Conservation (phyloP, 768 basidiomycete species). For the Hortiboletus flavorubellus region DNA sequence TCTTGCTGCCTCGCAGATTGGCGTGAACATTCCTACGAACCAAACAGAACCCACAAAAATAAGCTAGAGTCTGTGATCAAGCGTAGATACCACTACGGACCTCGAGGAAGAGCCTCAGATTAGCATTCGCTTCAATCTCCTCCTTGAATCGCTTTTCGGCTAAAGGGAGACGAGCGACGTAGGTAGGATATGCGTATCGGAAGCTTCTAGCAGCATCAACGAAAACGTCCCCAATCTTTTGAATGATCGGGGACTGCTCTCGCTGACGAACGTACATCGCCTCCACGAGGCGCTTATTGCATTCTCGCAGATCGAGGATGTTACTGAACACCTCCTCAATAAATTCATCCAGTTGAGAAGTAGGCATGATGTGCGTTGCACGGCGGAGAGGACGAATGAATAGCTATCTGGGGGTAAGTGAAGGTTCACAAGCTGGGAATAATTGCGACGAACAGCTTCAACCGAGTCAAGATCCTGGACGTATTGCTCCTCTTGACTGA, state of each 20-base stretch:
- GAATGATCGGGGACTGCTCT: conserved; percentile 81
- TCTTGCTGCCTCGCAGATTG: conserved; percentile 53
- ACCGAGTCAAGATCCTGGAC: conserved; percentile 82
- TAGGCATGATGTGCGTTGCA: conserved; percentile 56
- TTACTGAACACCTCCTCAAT: conserved; percentile 91
- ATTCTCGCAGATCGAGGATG: conserved; percentile 80
- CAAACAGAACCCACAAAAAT: background rate
- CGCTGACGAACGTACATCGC: conserved; percentile 80
- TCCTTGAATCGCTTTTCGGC: conserved; percentile 88
- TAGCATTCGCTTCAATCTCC: conserved; percentile 76
- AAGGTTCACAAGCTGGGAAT: conserved; percentile 33
- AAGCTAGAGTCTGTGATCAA: background rate
- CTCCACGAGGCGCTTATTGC: conserved; percentile 79
- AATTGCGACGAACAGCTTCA: conserved; percentile 50
- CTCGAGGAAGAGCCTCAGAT: conserved; percentile 84
- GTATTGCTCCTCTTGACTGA: conserved; percentile 87
- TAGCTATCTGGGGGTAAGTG: conserved; percentile 32
- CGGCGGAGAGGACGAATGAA: conserved; percentile 54
- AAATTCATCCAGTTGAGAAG: conserved; percentile 68
- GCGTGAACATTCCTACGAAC: conserved; percentile 31
- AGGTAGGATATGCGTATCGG: conserved; percentile 79
- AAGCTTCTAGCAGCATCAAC: conserved; percentile 86
- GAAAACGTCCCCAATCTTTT: conserved; percentile 86
- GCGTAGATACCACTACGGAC: conserved; percentile 36
- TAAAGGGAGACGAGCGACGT: conserved; percentile 78